Conservation (phyloP, 768 basidiomycete genomes). For the Tephrocybe rancida region DNA sequence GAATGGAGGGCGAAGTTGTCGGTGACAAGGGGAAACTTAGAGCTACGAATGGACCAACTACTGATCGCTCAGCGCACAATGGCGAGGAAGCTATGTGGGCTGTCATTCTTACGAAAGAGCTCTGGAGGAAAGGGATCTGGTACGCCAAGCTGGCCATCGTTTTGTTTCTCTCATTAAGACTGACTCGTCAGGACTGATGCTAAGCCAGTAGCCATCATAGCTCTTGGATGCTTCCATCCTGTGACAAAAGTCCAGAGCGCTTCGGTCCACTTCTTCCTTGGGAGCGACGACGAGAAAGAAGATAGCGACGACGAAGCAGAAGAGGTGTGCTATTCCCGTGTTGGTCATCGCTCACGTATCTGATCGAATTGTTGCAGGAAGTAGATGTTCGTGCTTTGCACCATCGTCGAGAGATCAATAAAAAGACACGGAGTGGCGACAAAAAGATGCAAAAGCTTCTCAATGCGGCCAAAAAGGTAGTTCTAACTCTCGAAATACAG, state of each 20-base stretch:
- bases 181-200: constrained; percentile 68
- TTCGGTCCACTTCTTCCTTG: constrained; percentile 96
- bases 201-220: constrained; percentile 91
- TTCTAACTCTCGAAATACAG: constrained; percentile 4
- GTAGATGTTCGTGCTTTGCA: constrained; percentile 74
- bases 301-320: constrained; percentile 76
- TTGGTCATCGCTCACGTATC: background rate
- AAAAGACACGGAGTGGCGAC: constrained; percentile 84
- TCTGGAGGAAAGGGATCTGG: constrained; percentile 96
- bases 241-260: constrained; percentile 93
- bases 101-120: constrained; percentile 87
- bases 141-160: constrained; percentile 28
- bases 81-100: constrained; percentile 98
- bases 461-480: constrained; percentile 75
- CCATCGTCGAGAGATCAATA: constrained; percentile 91
- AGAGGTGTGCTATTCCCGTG: constrained; percentile 34
- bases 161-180: constrained; percentile 1
- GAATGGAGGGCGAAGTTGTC: constrained; percentile 78
- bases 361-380: constrained; percentile 37
- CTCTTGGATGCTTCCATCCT: constrained; percentile 92
- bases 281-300: constrained; percentile 74
- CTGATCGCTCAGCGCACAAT: constrained; percentile 40
- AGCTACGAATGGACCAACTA: constrained; percentile 36
- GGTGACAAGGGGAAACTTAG: constrained; percentile 85
- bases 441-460: constrained; percentile 77